Base-by-base conservation (phyloP, 352 stramenopile genomes). In the Phytophthora lateralis region DNA sequence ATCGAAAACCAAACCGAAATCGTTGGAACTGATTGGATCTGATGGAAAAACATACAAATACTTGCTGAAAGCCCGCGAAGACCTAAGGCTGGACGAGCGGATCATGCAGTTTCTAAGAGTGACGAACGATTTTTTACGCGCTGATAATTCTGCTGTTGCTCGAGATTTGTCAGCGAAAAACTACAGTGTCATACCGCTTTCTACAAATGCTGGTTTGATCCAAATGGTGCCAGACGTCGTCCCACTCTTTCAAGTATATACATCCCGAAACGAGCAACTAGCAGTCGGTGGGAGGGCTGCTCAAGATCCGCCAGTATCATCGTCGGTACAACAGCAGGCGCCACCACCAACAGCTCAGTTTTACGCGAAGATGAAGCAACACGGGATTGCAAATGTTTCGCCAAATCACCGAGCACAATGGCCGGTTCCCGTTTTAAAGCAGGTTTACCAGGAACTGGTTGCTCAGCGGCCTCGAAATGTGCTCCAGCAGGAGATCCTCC, bases 1-100 rank as follows among this genome's bases (percentile, higher is more conserved):
- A 54, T 93, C 87, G 2, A 96, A 96, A 65, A 96, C 87, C 1
- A 93, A 91, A 39, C 90, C 90, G 0, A 97, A 97, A 49, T 85
- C 78, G 5, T 51, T 97, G 37, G 76, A 79, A 46, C 82, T 97
- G 12, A 57, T 88, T 18, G 90, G 87, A 21, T 91, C 80, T 1
- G 75, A 97, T 53, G 90, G 90, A 1, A 56, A 73, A 52, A 62
- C 49, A 20, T 85, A 94, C 64, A 85, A 80, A 14, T 97, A 96
- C 46, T 59, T 97, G 43, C 69, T 97, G 1, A 97, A 97, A 48
- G 85, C 89, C 3, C 71, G 83, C 15, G 90, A 97, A 67, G 90
- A 97, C 58, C 66, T 97, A 27, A 86, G 86, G 17, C 73, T 97
- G 20, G 90, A 97, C 57, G 88, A 96, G 58, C 80, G 90, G 5